These are phyloP conservation scores for Penicillium sp. DNA, from an alignment of 2,329 filamentous ascomycete species.

Conservation along the genomic window DNA sequence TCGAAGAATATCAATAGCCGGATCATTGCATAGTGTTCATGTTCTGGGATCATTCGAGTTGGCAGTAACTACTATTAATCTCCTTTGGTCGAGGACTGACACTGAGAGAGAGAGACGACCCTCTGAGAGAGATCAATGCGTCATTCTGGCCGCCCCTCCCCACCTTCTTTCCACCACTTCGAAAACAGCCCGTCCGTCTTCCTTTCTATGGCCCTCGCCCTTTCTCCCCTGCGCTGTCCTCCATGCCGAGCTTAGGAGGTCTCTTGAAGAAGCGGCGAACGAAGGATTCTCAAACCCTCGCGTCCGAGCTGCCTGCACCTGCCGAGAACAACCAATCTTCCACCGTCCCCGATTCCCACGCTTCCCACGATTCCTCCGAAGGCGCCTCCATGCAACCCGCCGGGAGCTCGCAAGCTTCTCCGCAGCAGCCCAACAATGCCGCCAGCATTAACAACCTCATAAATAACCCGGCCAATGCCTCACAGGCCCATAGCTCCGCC, in stretches of 20 bases:
- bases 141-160: conserved; percentile 30
- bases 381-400: conserved; percentile 42
- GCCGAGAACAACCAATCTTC: conserved; percentile 29
- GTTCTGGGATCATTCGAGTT: too few species aligned
- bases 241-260: conserved; percentile 86
- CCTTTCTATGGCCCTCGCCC: conserved; percentile 26
- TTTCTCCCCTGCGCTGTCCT: conserved; percentile 31
- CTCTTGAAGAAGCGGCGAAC: conserved; percentile 99
- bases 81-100: too few species aligned
- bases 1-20: background rate
- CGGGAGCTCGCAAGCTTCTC: conserved; percentile 42
- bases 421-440: conserved; percentile 64
- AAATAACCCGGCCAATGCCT: conserved; percentile 56
- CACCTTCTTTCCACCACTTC: conserved; percentile 14
- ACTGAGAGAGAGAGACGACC: too few species aligned
- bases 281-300: conserved; percentile 70
- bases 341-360: conserved; percentile 25
- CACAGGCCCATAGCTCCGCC: conserved; percentile 18
- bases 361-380: conserved; percentile 31
- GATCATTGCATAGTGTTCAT: too few species aligned
- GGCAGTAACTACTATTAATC: too few species aligned
- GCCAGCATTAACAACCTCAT: conserved; percentile 84
- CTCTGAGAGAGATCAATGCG: conserved; percentile 26
- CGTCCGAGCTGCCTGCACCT: conserved; percentile 53
- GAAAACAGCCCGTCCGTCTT: conserved; percentile 29